Conservation (phyloP, 1,284 basidiomycete genomes). For the Mycosarcoma mackinlayi region DNA sequence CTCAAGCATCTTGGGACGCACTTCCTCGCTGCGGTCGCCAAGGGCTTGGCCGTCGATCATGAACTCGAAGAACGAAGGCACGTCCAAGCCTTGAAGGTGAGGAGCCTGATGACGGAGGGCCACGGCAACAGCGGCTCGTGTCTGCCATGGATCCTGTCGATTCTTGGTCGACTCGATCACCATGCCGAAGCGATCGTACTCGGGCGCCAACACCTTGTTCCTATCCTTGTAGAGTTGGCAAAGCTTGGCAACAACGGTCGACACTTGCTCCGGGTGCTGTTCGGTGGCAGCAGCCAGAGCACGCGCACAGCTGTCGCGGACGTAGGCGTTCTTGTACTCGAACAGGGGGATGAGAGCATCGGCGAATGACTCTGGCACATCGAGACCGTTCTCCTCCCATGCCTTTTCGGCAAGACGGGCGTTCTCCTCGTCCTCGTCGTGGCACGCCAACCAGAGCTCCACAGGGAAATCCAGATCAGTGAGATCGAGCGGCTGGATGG, state of each 20-base stretch:
- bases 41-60: conserved; percentile 85
- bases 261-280: conserved; percentile 78
- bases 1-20: conserved; percentile 85
- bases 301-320: conserved; percentile 78
- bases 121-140: conserved; percentile 80
- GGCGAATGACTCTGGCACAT: conserved; percentile 82
- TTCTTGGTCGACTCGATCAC: conserved; percentile 89
- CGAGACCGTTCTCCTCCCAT: conserved; percentile 97
- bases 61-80: conserved; percentile 87
- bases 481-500: conserved; percentile 90
- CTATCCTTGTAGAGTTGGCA: conserved; percentile 85
- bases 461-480: conserved; percentile 94
- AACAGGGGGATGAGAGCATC: conserved; percentile 77
- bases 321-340: conserved; percentile 83
- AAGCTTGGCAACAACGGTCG: conserved; percentile 72
- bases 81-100: conserved; percentile 75
- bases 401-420: conserved; percentile 81
- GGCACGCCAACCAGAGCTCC: conserved; percentile 87
- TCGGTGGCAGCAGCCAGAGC: conserved; percentile 83
- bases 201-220: conserved; percentile 80
- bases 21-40: conserved; percentile 84
- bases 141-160: conserved; percentile 89
- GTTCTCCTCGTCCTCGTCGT: conserved; percentile 93
- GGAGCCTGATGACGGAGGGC: conserved; percentile 80
- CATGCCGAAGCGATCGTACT: conserved; percentile 77